A percentile compares a stretch with the other conserved stretches of the same genome.
phyloP scores from a whole-genome alignment of 805 yeast species.

The Wickerhamomyces alni region DNA sequence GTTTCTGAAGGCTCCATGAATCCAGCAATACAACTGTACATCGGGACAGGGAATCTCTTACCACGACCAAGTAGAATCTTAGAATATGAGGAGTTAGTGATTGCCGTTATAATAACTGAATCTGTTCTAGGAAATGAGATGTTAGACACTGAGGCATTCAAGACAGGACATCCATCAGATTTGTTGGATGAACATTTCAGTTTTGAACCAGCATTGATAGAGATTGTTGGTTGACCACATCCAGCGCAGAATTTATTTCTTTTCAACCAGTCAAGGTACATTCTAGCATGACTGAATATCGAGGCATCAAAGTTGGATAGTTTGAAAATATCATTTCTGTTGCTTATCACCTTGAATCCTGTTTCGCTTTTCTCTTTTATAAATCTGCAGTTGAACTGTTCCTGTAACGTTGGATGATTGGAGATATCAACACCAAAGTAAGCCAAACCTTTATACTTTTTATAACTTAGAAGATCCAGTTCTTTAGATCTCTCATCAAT shows the following conservation, averaged over 20 bases:
- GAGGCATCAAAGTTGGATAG: constrained; percentile 46
- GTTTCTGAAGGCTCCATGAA: constrained; percentile 95
- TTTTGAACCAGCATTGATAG: constrained; percentile 65
- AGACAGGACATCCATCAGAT: constrained; percentile 27
- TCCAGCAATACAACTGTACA: constrained; percentile 90
- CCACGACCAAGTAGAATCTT: constrained; percentile 68
- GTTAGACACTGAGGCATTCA: constrained; percentile 52
- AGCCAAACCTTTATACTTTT: constrained; percentile 53
- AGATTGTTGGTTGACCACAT: constrained; percentile 63
- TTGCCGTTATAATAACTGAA: constrained; percentile 79
- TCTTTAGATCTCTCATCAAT: constrained; percentile 34
- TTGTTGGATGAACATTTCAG: constrained; percentile 36
- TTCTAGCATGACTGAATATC: constrained; percentile 71
- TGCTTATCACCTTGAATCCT: background rate
- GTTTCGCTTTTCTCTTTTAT: background rate
- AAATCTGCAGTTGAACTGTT: background rate
- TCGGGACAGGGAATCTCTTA: constrained; percentile 49
- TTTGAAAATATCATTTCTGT: constrained; percentile 16
- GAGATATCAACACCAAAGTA: constrained; percentile 55
- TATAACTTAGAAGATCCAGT: constrained; percentile 30
- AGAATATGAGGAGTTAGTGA: constrained; percentile 53
- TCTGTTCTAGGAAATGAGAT: constrained; percentile 91
- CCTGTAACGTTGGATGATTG: background rate
- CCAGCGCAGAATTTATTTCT: constrained; percentile 81
- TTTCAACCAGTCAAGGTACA: constrained; percentile 80